Evolutionary conservation across 2,329 filamentous ascomycete species (phyloP), one percentile per base, ranked within the genome.

Genomic region (Ophiosphaerella narmari): DNA sequence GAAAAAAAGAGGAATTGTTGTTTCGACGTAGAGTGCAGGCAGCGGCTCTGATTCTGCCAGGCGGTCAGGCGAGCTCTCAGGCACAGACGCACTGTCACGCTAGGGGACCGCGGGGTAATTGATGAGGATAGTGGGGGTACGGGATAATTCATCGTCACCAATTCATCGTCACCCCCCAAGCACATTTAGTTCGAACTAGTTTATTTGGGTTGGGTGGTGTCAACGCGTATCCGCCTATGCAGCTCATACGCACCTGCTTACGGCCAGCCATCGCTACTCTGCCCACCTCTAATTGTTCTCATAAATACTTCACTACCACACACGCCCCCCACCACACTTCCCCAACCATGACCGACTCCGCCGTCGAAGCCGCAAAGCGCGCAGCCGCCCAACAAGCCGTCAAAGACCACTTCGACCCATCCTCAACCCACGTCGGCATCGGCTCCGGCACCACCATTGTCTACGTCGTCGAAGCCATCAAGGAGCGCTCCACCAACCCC

Each of bases 381-480:
- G 81, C 84, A 36, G 90, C 90, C 44, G 90, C 89, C 56, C 86
- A 82, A 73, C 85, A 83, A 62, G 90, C 90, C 41, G 89, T 92
- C 38, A 78, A 55, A 8, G 87, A 91, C 54, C 85, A 91, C 75
- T 87, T 92, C 66, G 78, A 80, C 47, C 79, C 81, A 36, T 74
- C 77, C 35, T 83, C 84, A 77, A 81, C 77, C 47, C 86, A 84
- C 67, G 80, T 92, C 60, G 90, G 90, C 61, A 93, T 94, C 73
- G 90, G 90, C 56, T 91, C 88, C 50, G 89, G 89, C 52, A 89
- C 87, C 63, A 91, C 88, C 16, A 90, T 94, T 57, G 85, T 91
- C 65, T 91, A 93, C 73, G 89, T 93, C 41, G 89, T 94, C 52
- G 88, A 92, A 61, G 89, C 89, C 48, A 93, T 95, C 74, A 77